These are phyloP conservation scores for sweet orange (Citrus sinensis) DNA, from an alignment of 345 rosid species.

Conservation along the genomic window DNA sequence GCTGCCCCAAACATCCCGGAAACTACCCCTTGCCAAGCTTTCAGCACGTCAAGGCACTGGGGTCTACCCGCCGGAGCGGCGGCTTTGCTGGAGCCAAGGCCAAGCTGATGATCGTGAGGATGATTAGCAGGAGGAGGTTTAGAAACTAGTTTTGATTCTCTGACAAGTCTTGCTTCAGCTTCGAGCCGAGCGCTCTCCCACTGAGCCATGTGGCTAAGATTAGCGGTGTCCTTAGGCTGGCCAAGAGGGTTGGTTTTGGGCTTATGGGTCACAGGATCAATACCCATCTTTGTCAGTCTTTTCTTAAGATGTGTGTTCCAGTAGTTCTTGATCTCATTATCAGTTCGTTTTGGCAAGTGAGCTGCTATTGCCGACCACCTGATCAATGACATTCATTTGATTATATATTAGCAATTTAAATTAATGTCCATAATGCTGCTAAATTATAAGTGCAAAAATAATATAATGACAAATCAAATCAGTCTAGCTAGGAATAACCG, in stretches of 20 bases:
- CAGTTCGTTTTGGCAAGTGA: conserved; percentile 42
- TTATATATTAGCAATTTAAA: too few species aligned
- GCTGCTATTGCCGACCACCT: conserved; percentile 55
- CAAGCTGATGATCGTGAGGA: background rate
- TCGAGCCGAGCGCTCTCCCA: conserved; percentile 45
- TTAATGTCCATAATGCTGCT: too few species aligned
- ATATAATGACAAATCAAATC: too few species aligned
- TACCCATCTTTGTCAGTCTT: conserved; percentile 36
- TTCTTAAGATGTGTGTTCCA: conserved; percentile 55
- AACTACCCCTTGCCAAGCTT: conserved; percentile 39
- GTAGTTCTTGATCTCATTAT: conserved; percentile 49
- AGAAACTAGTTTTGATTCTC: conserved; percentile 22
- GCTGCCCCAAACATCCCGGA: conserved; percentile 25
- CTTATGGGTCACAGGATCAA: conserved; percentile 41
- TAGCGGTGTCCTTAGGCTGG: conserved; percentile 25
- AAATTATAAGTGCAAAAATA: too few species aligned
- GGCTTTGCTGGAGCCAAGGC: background rate
- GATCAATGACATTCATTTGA: background rate
- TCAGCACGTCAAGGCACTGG: conserved; percentile 46
- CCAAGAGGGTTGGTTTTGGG: conserved; percentile 27
- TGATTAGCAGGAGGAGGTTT: conserved; percentile 16
- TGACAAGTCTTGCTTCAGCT: conserved; percentile 35
- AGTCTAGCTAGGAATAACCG: too few species aligned
- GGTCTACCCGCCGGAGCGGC: conserved; percentile 18
- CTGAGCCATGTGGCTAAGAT: conserved; percentile 42